Evolutionary conservation across 805 yeast genomes (phyloP).

Genomic region (Pichia kluyveri): DNA sequence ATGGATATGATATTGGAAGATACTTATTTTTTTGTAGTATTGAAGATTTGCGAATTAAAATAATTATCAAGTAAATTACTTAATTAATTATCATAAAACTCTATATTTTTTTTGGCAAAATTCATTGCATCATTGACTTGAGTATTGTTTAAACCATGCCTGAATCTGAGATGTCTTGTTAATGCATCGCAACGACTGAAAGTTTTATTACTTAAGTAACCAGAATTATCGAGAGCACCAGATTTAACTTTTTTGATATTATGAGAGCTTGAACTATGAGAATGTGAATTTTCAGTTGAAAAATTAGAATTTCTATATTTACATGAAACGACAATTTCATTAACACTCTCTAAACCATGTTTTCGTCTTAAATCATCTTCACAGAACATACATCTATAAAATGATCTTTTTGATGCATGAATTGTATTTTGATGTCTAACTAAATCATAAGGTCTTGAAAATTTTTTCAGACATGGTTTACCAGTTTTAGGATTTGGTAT

Average conservation of each 20-base stretch:
- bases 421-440: slow-evolving; percentile 95
- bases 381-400: slow-evolving; percentile 81
- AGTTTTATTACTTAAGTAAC: slow-evolving; percentile 43
- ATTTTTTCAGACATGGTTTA: slow-evolving; percentile 61
- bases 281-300: slow-evolving; percentile 23
- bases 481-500: slow-evolving; percentile 55
- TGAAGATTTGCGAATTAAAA: too few relatives aligned
- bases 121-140: slow-evolving; percentile 66
- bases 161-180: slow-evolving; percentile 86
- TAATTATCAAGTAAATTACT: too few relatives aligned
- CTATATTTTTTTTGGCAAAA: slow-evolving; percentile 71
- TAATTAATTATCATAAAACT: slow-evolving; percentile 31
- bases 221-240: slow-evolving; percentile 18
- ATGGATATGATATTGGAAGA: too few relatives aligned
- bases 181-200: slow-evolving; percentile 92
- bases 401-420: slow-evolving; percentile 80
- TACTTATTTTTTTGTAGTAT: too few relatives aligned
- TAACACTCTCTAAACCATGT: slow-evolving; percentile 34
- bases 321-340: slow-evolving; percentile 30
- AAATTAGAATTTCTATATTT: slow-evolving; percentile 20
- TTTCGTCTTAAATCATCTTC: slow-evolving; percentile 52
- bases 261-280: slow-evolving; percentile 24
- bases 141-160: slow-evolving; percentile 64
- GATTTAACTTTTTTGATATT: slow-evolving; percentile 31
- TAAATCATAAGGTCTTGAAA: slow-evolving; percentile 90